A percentile compares a stretch with the other conserved stretches of the same genome.
These are phyloP conservation scores for Aureobasidium subglaciale DNA, from an alignment of 2,329 filamentous ascomycete species.

Conservation along the genomic window DNA sequence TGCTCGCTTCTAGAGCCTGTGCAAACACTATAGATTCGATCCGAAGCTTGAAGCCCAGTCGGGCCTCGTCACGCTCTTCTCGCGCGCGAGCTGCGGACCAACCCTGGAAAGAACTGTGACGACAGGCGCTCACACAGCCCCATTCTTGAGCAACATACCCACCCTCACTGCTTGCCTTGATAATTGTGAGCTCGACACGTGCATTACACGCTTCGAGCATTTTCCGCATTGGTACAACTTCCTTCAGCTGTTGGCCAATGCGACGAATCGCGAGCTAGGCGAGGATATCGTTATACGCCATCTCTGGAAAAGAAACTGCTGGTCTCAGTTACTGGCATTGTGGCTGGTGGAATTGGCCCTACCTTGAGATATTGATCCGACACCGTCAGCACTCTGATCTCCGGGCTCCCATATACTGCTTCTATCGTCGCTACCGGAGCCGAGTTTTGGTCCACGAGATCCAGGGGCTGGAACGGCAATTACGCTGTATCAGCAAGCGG, in stretches of 20 bases:
- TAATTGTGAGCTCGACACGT: conserved; percentile 91
- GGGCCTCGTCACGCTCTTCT: conserved; percentile 71
- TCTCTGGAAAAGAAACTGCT: too few relatives aligned
- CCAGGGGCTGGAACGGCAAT: too few relatives aligned
- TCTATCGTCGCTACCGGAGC: too few relatives aligned
- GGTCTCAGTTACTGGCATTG: too few relatives aligned
- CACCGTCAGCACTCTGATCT: too few relatives aligned
- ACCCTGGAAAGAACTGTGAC: conserved; percentile 83
- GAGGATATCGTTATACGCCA: conserved; percentile 67
- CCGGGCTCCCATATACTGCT: too few relatives aligned
- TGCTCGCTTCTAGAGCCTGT: conserved; percentile 70
- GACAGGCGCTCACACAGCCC: conserved; percentile 74
- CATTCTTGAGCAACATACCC: conserved; percentile 68
- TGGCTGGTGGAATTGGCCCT: too few relatives aligned
- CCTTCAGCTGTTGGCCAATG: conserved; percentile 84
- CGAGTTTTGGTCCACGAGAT: too few relatives aligned
- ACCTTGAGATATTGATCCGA: too few relatives aligned
- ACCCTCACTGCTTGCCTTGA: conserved; percentile 78
- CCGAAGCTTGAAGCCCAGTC: conserved; percentile 56
- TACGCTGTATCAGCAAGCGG: too few relatives aligned
- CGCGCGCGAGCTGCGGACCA: conserved; percentile 87
- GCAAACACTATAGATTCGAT: conserved; percentile 64
- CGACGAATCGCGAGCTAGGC: conserved; percentile 75
- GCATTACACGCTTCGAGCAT: conserved; percentile 70
- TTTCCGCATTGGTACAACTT: conserved; percentile 70